phyloP scores from a whole-genome alignment of 768 basidiomycete genomes.

The Amanita inopinata region DNA sequence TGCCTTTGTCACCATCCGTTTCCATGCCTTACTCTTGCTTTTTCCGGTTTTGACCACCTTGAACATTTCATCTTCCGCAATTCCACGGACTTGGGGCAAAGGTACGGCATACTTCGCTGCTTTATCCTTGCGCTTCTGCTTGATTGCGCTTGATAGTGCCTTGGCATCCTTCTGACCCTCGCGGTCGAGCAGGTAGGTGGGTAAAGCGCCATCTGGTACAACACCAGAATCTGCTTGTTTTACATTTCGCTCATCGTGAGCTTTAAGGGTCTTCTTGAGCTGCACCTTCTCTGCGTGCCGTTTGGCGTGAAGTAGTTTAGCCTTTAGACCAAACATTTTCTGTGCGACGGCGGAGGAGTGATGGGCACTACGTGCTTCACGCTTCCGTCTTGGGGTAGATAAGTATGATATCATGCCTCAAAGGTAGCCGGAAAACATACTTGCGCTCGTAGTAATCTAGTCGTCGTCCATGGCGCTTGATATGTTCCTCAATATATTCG shows the following conservation, averaged over 20 bases:
- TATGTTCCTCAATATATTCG: slow-evolving; percentile 99
- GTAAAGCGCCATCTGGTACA: slow-evolving; percentile 84
- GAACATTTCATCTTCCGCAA: slow-evolving; percentile 99
- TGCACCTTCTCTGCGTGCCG: slow-evolving; percentile 97
- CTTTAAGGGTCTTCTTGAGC: slow-evolving; percentile 98
- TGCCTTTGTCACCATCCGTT: slow-evolving; percentile 98
- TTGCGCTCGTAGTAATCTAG: slow-evolving; percentile 94
- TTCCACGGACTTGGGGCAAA: slow-evolving; percentile 91
- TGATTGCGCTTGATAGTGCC: slow-evolving; percentile 90
- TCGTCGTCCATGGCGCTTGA: slow-evolving; percentile 92
- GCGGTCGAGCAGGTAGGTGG: slow-evolving; percentile 92
- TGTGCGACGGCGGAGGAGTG: slow-evolving; percentile 77
- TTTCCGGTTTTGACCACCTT: slow-evolving; percentile 98
- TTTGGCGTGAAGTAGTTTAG: slow-evolving; percentile 94
- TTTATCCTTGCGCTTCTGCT: slow-evolving; percentile 98
- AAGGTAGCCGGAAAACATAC: slow-evolving; percentile 35
- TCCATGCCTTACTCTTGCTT: slow-evolving; percentile 94
- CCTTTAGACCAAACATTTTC: slow-evolving; percentile 93
- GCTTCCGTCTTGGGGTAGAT: slow-evolving; percentile 54
- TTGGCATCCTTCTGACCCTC: slow-evolving; percentile 99
- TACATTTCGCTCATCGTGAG: slow-evolving; percentile 97
- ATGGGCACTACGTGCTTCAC: slow-evolving; percentile 70
- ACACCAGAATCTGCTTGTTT: slow-evolving; percentile 84
- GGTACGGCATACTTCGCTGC: slow-evolving; percentile 98
- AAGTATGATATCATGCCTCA: slow-evolving; percentile 2